Evolutionary conservation across 345 rosid species (phyloP), one percentile per base, ranked within the genome.

Genomic region (Litchi chinensis): DNA sequence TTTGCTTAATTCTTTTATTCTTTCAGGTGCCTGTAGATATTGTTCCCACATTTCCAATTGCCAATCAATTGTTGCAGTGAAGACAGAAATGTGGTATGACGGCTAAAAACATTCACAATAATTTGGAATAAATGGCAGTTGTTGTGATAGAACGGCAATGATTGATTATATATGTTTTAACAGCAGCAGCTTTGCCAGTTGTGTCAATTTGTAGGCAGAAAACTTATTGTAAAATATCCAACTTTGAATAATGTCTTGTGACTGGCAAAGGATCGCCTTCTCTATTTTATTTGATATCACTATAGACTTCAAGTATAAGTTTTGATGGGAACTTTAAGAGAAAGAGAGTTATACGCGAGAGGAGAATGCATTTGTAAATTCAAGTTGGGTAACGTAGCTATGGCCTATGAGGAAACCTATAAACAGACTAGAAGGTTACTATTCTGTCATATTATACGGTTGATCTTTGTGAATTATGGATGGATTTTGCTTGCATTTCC

Each of bases 11-110:
- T 74, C 48, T 26, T 16, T 44, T 0, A 74, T 28, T 16, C 10
- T 56, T 80, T 68, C 82, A 94, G 98, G 98, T 94, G 16, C 93
- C 98, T 0, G 93, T 91, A 73, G 97, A 93, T 79, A 94, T 93
- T 71, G 84, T 84, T 85, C 97, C 96, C 18, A 79, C 87, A 75
- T 93, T 94, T 82, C 83, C 97, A 0, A 59, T 83, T 26, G 97
- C 89, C 57, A 73, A 86, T 46, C 41, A 80, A 52, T 71, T 86
- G 71, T 10, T 80, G 71, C 82, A 78, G 28, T 79, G 85, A 85
- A 80, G 44, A 73, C 22, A 68, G 59, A 3, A 46, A 64, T 22
- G 8, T 73, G 67, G 56, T 21, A 57, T n/a, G 76, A 39, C 13
- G 28, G 8, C 46, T 1, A 22, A 8, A 59, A 21, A 73, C 5